These are phyloP conservation scores for Didymella lethalis DNA, from an alignment of 2,329 filamentous ascomycete genomes.

Conservation along the genomic window DNA sequence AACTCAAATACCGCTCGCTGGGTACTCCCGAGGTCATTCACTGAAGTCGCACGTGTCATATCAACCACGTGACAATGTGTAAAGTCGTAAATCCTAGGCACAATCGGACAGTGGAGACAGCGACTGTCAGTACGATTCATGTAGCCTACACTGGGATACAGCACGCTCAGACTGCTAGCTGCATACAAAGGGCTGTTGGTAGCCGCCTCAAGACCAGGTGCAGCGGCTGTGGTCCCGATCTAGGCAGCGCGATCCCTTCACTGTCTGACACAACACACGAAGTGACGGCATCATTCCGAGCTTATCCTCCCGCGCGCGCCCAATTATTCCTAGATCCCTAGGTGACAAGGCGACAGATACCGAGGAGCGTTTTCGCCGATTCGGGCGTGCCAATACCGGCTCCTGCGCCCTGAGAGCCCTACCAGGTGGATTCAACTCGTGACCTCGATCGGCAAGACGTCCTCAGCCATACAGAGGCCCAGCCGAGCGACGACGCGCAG, in stretches of 20 bases:
- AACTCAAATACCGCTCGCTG: background rate
- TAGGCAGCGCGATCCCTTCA: constrained; percentile 34
- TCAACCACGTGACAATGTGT: constrained; percentile 8
- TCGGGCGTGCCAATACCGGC: constrained; percentile 45
- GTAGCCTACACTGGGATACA: constrained; percentile 4
- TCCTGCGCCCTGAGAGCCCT: constrained; percentile 38
- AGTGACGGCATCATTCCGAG: constrained; percentile 49
- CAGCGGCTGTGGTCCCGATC: constrained; percentile 21
- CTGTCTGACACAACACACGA: constrained; percentile 36
- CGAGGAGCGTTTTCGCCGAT: constrained; percentile 29
- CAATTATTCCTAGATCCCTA: constrained; percentile 34
- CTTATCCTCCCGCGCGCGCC: constrained; percentile 45
- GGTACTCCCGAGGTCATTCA: background rate
- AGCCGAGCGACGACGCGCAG: constrained; percentile 51
- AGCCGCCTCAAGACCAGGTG: constrained; percentile 3
- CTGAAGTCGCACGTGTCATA: background rate
- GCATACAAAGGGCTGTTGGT: constrained; percentile 13
- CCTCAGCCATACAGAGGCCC: constrained; percentile 44
- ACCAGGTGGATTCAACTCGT: constrained; percentile 27
- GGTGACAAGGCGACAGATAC: constrained; percentile 34
- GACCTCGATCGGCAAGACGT: constrained; percentile 48
- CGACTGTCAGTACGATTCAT: constrained; percentile 5
- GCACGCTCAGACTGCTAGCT: constrained; percentile 7
- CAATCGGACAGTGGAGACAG: constrained; percentile 10
- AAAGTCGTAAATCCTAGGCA: background rate